Base-by-base conservation (phyloP, 1,139 yeast genomes). In the Hansenula lynferdii region DNA sequence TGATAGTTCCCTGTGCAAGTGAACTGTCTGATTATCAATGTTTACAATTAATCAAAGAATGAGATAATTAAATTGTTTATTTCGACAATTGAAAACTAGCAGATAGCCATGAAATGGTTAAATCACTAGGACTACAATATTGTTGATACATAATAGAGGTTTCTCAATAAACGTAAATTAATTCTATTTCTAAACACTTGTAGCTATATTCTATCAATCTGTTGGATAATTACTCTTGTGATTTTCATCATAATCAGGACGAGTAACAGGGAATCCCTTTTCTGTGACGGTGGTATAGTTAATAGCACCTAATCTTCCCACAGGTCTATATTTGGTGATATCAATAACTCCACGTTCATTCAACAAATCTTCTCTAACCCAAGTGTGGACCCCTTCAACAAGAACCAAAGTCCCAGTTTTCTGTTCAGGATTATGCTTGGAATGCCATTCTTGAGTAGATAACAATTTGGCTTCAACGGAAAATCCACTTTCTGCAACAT, bases 401-500 rank as follows among this genome's bases (percentile, higher is more conserved):
- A 76, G 61, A 28, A 63, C 56, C 15, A 70, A 51, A 0, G 65
- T 60, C 4, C 79, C 77, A 1, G 75, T 61, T 12, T 54, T 56
- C 31, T 51, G 58, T 2, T 54, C 59, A 3, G 72, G 66, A 36
- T 61, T 61, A 9, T 41, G 37, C 43, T 63, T 68, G 8, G 81
- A 70, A 15, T 47, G 58, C 70, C 74, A 74, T 17, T 67, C 70
- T 47, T 72, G 77, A 15, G 53, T 46, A 38, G 64, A 62, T 16
- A 72, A 44, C 24, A 77, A 57, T 51, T 70, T 75, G 25, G 72
- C 77, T 54, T 79, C 85, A 14, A 79, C 51, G 5, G 81, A 72
- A 48, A 79, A 77, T 2, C 79, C 81, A 29, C 79, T 69, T 47
- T 79, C 85, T 1, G 75, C 77, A 9, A 79, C 85, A 49, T 72